phyloP scores from a whole-genome alignment of 1,139 yeast species.

The Protomyces gravidus region DNA sequence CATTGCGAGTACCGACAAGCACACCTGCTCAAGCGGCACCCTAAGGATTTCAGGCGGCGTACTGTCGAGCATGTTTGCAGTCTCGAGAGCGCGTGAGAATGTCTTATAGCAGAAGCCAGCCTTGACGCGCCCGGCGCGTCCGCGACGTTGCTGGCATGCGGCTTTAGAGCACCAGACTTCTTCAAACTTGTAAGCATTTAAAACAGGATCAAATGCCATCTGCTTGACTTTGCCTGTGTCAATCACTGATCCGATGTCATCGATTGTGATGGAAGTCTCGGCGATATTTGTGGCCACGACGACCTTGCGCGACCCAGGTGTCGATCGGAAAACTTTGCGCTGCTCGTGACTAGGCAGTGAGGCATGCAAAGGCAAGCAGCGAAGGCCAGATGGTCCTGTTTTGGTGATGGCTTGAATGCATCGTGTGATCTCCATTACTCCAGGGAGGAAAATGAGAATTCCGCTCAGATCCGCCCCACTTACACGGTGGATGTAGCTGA shows the following conservation, averaged over 20 bases:
- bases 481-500: slow-evolving; percentile 50
- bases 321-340: slow-evolving; percentile 58
- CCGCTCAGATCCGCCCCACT: slow-evolving; percentile 56
- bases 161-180: slow-evolving; percentile 90
- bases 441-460: slow-evolving; percentile 79
- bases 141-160: slow-evolving; percentile 87
- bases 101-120: slow-evolving; percentile 77
- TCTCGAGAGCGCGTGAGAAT: slow-evolving; percentile 61
- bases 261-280: slow-evolving; percentile 84
- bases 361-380: slow-evolving; percentile 75
- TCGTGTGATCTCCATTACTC: slow-evolving; percentile 77
- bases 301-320: slow-evolving; percentile 57
- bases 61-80: slow-evolving; percentile 55
- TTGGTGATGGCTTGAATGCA: slow-evolving; percentile 46
- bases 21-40: slow-evolving; percentile 75
- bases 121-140: slow-evolving; percentile 96
- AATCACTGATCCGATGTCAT: slow-evolving; percentile 88
- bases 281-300: slow-evolving; percentile 82
- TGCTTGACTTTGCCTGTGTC: slow-evolving; percentile 85
- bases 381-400: slow-evolving; percentile 36
- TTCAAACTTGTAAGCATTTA: slow-evolving; percentile 64
- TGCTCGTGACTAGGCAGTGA: slow-evolving; percentile 81
- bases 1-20: slow-evolving; percentile 81
- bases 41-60: slow-evolving; percentile 88
- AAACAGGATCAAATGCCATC: slow-evolving; percentile 61